Percentiles rank a stretch among this genome's conserved stretches.
Evolutionary conservation across 805 yeast genomes (phyloP).

Genomic region (Ogataea pignaliae): DNA sequence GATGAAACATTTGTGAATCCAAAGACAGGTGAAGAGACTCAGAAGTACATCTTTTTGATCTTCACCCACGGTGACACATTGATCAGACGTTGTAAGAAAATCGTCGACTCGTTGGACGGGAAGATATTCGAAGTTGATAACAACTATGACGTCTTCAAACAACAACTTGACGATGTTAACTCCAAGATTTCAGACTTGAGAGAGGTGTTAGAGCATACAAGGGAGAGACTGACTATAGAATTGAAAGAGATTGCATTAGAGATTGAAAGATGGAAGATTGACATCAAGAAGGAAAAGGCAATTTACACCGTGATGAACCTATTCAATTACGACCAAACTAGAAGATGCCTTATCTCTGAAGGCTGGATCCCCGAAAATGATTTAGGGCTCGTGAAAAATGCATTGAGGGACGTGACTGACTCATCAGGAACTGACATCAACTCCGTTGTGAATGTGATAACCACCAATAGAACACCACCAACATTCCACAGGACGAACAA

Average conservation of each 20-base stretch:
- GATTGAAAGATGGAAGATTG: conserved; percentile 67
- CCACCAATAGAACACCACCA: conserved; percentile 66
- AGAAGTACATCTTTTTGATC: conserved; percentile 78
- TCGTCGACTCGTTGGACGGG: conserved; percentile 88
- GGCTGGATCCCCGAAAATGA: conserved; percentile 95
- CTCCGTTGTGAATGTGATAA: conserved; percentile 53
- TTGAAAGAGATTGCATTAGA: conserved; percentile 72
- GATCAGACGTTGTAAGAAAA: conserved; percentile 63
- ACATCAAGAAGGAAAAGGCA: conserved; percentile 73
- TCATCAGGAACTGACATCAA: conserved; percentile 40
- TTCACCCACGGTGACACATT: conserved; percentile 87
- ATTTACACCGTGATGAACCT: conserved; percentile 74
- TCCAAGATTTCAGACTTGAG: conserved; percentile 33
- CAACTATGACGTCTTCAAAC: conserved; percentile 36
- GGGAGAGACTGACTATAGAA: conserved; percentile 70
- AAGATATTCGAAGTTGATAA: conserved; percentile 57
- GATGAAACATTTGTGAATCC: conserved; percentile 61
- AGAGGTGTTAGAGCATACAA: conserved; percentile 59
- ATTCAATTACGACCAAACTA: conserved; percentile 75
- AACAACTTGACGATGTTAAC: conserved; percentile 48
- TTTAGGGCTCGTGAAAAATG: conserved; percentile 55
- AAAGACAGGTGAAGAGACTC: conserved; percentile 47
- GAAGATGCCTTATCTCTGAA: conserved; percentile 86
- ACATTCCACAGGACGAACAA: conserved; percentile 68
- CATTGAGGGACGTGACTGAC: conserved; percentile 62